Conservation (phyloP, 2,329 filamentous ascomycete genomes). For the Sporothrix sp. region DNA sequence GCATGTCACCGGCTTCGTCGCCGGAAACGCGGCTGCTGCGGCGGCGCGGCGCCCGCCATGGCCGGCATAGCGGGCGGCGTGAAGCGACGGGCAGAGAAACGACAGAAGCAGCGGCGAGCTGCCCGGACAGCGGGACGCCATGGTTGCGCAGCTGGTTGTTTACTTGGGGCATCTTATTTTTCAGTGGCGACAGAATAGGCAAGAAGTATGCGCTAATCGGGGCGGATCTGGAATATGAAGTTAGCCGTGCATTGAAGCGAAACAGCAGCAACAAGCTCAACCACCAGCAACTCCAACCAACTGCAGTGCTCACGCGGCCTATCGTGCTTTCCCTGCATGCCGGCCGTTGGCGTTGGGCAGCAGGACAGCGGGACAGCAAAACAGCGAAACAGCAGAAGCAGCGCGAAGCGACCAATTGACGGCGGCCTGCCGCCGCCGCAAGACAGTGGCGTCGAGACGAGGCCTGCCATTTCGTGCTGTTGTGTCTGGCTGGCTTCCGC, state of each 20-base stretch:
- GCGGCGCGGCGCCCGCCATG: slow-evolving; percentile 12
- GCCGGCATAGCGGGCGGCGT: background rate
- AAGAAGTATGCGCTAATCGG: background rate
- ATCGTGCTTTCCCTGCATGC: no score
- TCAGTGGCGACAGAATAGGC: background rate
- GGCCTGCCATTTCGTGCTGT: background rate
- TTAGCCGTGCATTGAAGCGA: slow-evolving; percentile 8
- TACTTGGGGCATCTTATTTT: slow-evolving; percentile 6
- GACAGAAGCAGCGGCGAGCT: slow-evolving; percentile 31
- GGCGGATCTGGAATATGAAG: slow-evolving; percentile 1
- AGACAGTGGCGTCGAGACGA: no score
- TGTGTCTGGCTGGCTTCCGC: background rate
- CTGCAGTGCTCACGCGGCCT: no score
- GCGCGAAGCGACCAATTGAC: no score
- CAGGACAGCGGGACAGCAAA: no score
- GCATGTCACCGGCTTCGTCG: slow-evolving; percentile 13
- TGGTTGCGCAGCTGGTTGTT: slow-evolving; percentile 17
- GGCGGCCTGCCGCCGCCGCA: no score
- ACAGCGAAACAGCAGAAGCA: no score
- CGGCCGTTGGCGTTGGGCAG: no score
- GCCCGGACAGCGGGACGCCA: slow-evolving; percentile 34
- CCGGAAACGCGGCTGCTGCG: slow-evolving; percentile 17
- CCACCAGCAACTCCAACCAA: background rate
- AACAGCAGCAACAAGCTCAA: no score
- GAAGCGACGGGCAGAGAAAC: slow-evolving; percentile 40